Evolutionary conservation across 2,329 filamentous ascomycete genomes (phyloP).

Genomic region (Leptographium radiaticola): DNA sequence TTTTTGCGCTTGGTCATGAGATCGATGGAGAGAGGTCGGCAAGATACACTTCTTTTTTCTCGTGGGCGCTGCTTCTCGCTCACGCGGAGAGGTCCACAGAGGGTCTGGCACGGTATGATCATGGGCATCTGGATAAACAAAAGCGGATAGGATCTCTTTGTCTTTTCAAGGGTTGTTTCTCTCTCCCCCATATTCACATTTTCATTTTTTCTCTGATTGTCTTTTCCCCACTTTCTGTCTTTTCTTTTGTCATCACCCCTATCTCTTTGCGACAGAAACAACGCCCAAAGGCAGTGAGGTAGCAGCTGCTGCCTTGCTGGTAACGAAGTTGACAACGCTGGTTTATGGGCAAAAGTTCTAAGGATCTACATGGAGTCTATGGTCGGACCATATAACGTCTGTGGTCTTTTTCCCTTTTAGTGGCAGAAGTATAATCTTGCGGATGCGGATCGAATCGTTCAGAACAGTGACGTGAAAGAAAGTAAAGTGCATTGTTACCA

Average conservation of each 20-base stretch:
- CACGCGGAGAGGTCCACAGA: constrained; percentile 14
- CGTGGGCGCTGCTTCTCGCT: constrained; percentile 14
- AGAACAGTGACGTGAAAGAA: background rate
- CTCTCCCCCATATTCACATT: constrained; percentile 2
- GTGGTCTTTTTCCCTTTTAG: background rate
- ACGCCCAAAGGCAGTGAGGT: background rate
- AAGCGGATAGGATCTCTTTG: constrained; percentile 12
- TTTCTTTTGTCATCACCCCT: background rate
- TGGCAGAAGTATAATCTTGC: constrained; percentile 1
- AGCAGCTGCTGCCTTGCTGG: constrained; percentile 1
- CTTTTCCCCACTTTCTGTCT: background rate
- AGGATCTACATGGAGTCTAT: constrained; percentile 12
- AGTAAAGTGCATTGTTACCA: too few relatives aligned
- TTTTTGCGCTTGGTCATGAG: constrained; percentile 10
- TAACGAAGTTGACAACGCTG: constrained; percentile 3
- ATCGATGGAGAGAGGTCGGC: constrained; percentile 14
- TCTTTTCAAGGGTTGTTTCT: constrained; percentile 6
- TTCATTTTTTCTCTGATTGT: background rate
- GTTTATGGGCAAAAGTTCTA: constrained; percentile 9
- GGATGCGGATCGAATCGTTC: background rate
- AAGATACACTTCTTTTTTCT: constrained; percentile 17
- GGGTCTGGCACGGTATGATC: constrained; percentile 16
- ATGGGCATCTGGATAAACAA: constrained; percentile 20
- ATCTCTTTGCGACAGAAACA: background rate
- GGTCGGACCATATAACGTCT: constrained; percentile 7